phyloP scores from a whole-genome alignment of 2,329 filamentous ascomycete species.

The Pseudogymnoascus sp. region DNA sequence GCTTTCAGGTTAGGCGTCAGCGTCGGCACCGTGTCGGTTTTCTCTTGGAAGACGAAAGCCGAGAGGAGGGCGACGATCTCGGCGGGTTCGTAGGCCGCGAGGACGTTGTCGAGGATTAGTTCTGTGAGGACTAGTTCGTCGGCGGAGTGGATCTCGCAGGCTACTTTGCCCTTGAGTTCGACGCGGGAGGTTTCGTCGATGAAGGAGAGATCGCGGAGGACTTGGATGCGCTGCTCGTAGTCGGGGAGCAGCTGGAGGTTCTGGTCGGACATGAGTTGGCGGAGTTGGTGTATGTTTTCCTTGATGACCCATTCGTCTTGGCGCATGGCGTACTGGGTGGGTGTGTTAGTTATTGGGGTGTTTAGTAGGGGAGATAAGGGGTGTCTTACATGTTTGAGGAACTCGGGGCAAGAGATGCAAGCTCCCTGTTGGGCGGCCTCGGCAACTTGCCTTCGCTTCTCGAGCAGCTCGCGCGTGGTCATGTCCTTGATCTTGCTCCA shows the following conservation, averaged over 20 bases:
- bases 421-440: conserved; percentile 54
- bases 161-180: conserved; percentile 94
- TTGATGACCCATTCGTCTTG: conserved; percentile 96
- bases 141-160: conserved; percentile 94
- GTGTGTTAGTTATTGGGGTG: conserved; percentile 12
- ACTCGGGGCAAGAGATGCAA: conserved; percentile 64
- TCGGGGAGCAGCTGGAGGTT: conserved; percentile 93
- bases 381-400: conserved; percentile 72
- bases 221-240: conserved; percentile 89
- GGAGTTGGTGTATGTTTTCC: conserved; percentile 81
- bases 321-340: conserved; percentile 83
- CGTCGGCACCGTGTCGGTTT: conserved; percentile 73
- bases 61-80: conserved; percentile 93
- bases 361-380: background rate
- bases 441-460: conserved; percentile 59
- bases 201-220: conserved; percentile 85
- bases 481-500: conserved; percentile 76
- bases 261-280: conserved; percentile 86
- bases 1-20: conserved; percentile 74
- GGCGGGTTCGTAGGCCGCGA: conserved; percentile 89
- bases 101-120: conserved; percentile 89
- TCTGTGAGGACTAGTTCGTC: conserved; percentile 95
- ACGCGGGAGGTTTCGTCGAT: conserved; percentile 82
- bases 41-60: conserved; percentile 95
- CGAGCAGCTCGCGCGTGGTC: conserved; percentile 68